Evolutionary conservation across 78 protist genomes (phyloP).

Genomic region (Isochrysis galbana): DNA sequence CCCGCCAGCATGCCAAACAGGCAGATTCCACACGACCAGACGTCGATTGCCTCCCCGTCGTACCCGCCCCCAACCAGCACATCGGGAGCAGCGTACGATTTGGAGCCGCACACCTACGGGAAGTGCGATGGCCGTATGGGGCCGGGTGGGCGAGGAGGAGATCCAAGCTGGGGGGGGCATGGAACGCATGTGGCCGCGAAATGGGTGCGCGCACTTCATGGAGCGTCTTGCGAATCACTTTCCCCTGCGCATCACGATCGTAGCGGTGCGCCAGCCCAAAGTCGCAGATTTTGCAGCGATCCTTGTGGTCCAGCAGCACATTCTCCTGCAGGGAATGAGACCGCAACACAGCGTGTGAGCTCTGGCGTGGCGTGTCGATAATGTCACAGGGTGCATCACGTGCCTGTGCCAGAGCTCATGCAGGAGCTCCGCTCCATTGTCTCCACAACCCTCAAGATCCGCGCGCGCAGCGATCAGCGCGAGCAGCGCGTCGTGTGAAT

Average conservation of each 20-base stretch:
- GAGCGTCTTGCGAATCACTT: neutral
- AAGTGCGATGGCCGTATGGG: too few species aligned
- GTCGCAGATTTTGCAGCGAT: slow-evolving; percentile 61
- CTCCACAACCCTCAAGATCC: too few species aligned
- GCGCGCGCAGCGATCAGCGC: too few species aligned
- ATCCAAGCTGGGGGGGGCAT: too few species aligned
- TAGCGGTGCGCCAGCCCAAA: slow-evolving; percentile 63
- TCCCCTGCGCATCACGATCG: neutral
- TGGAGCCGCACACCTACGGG: slow-evolving; percentile 62
- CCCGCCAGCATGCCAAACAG: slow-evolving; percentile 22
- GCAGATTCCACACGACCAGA: slow-evolving; percentile 74
- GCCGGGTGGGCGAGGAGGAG: too few species aligned
- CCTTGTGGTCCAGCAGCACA: slow-evolving; percentile 55
- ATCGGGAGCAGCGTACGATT: slow-evolving; percentile 60
- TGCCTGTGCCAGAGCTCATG: too few species aligned
- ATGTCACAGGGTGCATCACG: too few species aligned
- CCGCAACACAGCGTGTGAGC: too few species aligned
- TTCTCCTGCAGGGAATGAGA: slow-evolving; percentile 69
- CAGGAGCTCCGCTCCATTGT: too few species aligned
- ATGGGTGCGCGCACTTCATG: too few species aligned
- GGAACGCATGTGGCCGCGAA: too few species aligned
- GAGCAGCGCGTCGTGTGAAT: slow-evolving; percentile 42
- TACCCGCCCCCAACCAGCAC: slow-evolving; percentile 34
- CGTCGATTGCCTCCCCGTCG: slow-evolving; percentile 61
- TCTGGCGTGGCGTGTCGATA: too few species aligned